Evolutionary conservation across 192 early-diverging fungal genomes (phyloP), one percentile per base, ranked within the genome.

Genomic region (Coemansia sp.): DNA sequence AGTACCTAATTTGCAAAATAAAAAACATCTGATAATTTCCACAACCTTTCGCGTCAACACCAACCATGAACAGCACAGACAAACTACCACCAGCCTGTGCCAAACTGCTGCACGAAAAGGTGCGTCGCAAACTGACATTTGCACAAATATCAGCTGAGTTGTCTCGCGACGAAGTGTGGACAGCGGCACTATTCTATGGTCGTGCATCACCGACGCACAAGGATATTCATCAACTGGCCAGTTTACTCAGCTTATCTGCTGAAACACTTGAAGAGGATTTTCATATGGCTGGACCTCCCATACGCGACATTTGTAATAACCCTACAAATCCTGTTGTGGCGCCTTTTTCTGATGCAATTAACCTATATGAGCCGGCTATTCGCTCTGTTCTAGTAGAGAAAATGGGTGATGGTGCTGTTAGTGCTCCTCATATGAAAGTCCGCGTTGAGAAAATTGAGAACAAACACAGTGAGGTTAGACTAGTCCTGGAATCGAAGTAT

Each of bases 161-260:
- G 27, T 72, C 68, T 1, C 85, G 80, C 46, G 84, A 88, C 66
- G 88, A 89, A 70, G 83, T 89, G 6, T 89, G 87, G 84, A 83
- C 84, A 11, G 88, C 88, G 9, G 85, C 88, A 0, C 64, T 89
- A 39, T 89, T 89, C 66, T 89, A 89, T 61, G 88, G 88, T 11
- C 87, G 87, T 50, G 88, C 87, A 65, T 64, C 79, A 24, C 79
- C 79, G 21, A 64, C 79, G 33, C 69, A 67, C 42, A 76, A 75
- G 53, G 79, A 81, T 51, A 76, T 81, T 10, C 67, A 60, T 20
- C 24, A 52, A 63, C 61, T 81, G 51, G 79, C 79, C 3, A 60
- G 64, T 32, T 42, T 81, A 29, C 79, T 81, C 32, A 75, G 66
- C 22, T 67, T 81, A 54, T 81, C 79, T 20, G 61, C 70, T 20